Percentiles rank a stretch among this genome's conserved stretches.
These are phyloP conservation scores for Blastobotrys ciferrii DNA, from an alignment of 1,139 yeast genomes.

Conservation along the genomic window DNA sequence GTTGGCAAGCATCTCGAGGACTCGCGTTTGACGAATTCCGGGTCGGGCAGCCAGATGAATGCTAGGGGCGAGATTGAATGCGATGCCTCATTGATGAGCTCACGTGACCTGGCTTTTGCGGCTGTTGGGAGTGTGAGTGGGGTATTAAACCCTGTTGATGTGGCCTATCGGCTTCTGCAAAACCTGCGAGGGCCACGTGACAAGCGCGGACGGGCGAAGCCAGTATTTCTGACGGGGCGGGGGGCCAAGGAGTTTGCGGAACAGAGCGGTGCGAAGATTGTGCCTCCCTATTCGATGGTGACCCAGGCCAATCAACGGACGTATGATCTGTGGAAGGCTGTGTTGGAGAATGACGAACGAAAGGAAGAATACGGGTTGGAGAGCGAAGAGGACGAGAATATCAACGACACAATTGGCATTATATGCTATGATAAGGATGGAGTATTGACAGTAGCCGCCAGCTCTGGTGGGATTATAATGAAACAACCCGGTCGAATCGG, in stretches of 20 bases:
- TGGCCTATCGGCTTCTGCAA: conserved; percentile 28
- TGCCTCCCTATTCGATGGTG: conserved; percentile 21
- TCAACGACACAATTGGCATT: conserved; percentile 41
- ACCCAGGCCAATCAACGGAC: conserved; percentile 22
- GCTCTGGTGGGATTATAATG: conserved; percentile 42
- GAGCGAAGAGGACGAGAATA: not conserved
- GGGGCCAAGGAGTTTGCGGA: conserved; percentile 37
- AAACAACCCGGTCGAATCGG: conserved; percentile 42
- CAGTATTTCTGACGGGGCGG: conserved; percentile 36
- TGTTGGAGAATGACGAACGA: conserved; percentile 10
- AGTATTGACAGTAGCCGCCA: conserved; percentile 33
- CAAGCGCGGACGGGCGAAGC: conserved; percentile 33
- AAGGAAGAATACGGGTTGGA: conserved; percentile 12
- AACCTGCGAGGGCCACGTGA: conserved; percentile 16
- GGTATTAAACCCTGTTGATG: conserved; percentile 32
- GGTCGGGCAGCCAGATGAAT: conserved; percentile 54
- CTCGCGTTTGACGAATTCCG: conserved; percentile 53
- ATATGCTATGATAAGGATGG: conserved; percentile 34
- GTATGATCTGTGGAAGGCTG: conserved; percentile 26
- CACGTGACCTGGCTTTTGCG: conserved; percentile 18
- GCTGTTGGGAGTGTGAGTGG: conserved; percentile 37
- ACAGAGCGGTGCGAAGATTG: conserved; percentile 19
- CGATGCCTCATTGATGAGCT: conserved; percentile 44
- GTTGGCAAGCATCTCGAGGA: conserved; percentile 43
- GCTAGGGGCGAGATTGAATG: conserved; percentile 50